Base-by-base conservation (phyloP, 495 filamentous ascomycete genomes). In the Aspergillus conjunctus region DNA sequence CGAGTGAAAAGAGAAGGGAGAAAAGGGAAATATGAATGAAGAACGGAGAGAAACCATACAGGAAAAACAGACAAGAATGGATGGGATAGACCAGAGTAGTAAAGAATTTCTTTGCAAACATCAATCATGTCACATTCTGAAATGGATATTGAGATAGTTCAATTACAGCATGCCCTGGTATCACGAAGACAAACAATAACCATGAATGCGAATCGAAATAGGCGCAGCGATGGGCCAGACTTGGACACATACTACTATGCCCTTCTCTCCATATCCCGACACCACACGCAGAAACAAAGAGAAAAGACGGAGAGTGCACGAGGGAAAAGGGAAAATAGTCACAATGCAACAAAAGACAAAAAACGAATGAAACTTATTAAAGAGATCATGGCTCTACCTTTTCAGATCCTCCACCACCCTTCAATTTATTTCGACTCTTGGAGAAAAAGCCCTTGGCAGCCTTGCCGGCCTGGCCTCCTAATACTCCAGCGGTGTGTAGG, bases 381-480 rank as follows among this genome's bases (percentile, higher is more conserved):
- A 75, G 75, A 81, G 76, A 81, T 84, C 63, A 82, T 76, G 76
- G 71, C 84, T 91, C 89, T 86, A 91, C 91, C 89, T 93, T 94
- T 68, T 93, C 89, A 51, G 68, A 68, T 30, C 76, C 77, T 64
- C 87, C 87, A 41, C 49, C 26, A 21, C 79, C 79, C 61, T 85
- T 84, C 68, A 94, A 84, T 71, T 89, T 92, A 73, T 82, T 94
- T 73, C 87, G 89, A 39, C 92, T 91, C 69, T 93, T 94, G 59
- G 87, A 89, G 71, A 97, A 87, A 53, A 96, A 70, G 32, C 91
- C 92, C 75, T 94, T 95, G 12, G 92, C 91, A 21, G 90, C 88
- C 65, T 88, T 89, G 30, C 82, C 83, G 21, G 84, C 87, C 68
- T 88, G 88, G 18, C 88, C 88, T 61, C 88, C 85, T 59, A 89